Base-by-base conservation (phyloP, 768 basidiomycete genomes). In the Tulasnella sp. region DNA sequence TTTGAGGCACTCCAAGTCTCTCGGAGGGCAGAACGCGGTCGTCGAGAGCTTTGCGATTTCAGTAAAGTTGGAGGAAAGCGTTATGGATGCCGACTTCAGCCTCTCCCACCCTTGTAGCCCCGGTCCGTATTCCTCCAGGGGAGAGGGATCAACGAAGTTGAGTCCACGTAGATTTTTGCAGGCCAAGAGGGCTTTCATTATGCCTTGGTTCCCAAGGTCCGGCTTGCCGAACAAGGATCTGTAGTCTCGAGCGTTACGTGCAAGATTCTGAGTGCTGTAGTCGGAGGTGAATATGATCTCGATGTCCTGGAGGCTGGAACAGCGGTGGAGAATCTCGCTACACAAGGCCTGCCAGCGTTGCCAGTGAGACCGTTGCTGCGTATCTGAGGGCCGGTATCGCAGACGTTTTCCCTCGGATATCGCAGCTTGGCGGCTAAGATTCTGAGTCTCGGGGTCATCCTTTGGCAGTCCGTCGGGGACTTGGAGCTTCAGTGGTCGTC, bases 331-430 rank as follows among this genome's bases (percentile, higher is more conserved):
- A 26, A 76, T 62, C 17, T 65, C 39, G 17, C 41, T 68, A n/a
- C 75, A 65, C 32, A 72, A 67, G 8, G 62, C 75, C 19, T 73
- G 70, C 75, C 75, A 75, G 2, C 67, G 37, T 35, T 59, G 26
- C 75, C 75, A 75, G 39, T 76, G 75, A n/a, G n/a, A 9, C n/a
- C 47, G 62, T 69, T 75, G 75, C 39, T 42, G 42, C 4, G 73
- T 75, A 19, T n/a, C 44, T 16, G 75, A 76, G 11, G 75, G 75
- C 6, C 34, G 52, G 29, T 76, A 76, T 32, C 59, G 37, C 40
- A 14, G 19, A 36, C 34, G 32, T 3, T 12, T 73, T 1, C 1
- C 2, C 29, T 52, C 37, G n/a, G 26, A 14, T 2, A n/a, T 6
- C 17, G 41, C 40, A 17, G 29, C 67, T 42, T 62, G 39, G 66